phyloP scores from a whole-genome alignment of 73 alveolate species.

The Symbiodinium pilosum region DNA sequence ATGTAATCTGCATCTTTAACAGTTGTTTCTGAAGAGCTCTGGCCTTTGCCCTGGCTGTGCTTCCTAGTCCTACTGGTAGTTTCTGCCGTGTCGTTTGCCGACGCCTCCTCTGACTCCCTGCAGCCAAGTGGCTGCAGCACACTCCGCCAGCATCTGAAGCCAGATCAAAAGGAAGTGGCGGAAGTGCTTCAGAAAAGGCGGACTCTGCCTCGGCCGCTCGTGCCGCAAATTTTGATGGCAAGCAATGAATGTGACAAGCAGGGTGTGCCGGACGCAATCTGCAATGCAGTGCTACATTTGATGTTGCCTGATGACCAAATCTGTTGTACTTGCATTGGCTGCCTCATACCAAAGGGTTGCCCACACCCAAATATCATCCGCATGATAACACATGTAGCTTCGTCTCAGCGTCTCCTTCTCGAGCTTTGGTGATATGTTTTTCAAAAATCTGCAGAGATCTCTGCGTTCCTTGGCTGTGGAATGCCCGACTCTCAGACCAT shows the following conservation, averaged over 20 bases:
- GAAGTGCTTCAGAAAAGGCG: slow-evolving; percentile 28
- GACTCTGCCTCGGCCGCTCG: background rate
- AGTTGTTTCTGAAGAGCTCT: too few species aligned
- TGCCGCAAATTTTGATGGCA: background rate
- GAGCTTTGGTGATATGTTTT: slow-evolving; percentile 57
- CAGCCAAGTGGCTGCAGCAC: slow-evolving; percentile 22
- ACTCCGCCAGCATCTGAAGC: slow-evolving; percentile 61
- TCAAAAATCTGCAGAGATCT: slow-evolving; percentile 35
- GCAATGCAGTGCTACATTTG: too few species aligned
- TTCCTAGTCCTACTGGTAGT: too few species aligned
- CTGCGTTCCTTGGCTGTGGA: slow-evolving; percentile 40
- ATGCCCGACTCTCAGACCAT: too few species aligned
- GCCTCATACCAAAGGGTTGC: background rate
- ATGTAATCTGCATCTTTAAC: too few species aligned
- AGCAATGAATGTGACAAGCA: background rate
- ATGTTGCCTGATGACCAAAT: too few species aligned
- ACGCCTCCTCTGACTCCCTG: too few species aligned
- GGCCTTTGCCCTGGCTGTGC: too few species aligned
- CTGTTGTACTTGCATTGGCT: background rate
- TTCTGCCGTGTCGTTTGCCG: too few species aligned
- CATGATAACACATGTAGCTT: background rate
- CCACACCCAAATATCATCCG: background rate
- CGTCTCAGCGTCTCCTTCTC: background rate
- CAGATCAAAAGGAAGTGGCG: slow-evolving; percentile 43
- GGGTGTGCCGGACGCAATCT: too few species aligned